phyloP scores from a whole-genome alignment of 2,329 filamentous ascomycete species.

The Aspergillus aculeatinus region DNA sequence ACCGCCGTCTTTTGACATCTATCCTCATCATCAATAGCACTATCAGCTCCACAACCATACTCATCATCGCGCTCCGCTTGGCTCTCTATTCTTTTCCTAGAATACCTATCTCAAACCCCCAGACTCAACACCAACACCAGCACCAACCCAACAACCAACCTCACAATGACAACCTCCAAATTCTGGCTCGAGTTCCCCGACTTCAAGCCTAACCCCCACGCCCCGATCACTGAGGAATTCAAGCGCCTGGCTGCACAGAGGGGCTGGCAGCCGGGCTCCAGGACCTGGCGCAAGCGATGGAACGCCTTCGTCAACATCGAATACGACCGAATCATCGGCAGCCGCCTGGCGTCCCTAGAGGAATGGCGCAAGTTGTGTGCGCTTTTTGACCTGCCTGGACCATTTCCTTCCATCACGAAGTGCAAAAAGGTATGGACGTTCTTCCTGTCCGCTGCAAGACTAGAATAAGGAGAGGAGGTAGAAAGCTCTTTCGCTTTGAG shows the following conservation, averaged over 20 bases:
- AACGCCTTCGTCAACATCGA: conserved; percentile 21
- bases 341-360: conserved; percentile 11
- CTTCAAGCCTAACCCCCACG: conserved; percentile 14
- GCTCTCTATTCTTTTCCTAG: neutral
- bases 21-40: no score
- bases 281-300: conserved; percentile 24
- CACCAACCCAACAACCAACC: no score
- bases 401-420: conserved; percentile 23
- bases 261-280: conserved; percentile 24
- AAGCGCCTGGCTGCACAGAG: conserved; percentile 14
- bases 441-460: neutral
- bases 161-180: neutral
- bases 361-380: conserved; percentile 27
- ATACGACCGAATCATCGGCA: conserved; percentile 21
- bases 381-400: conserved; percentile 21
- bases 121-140: no score
- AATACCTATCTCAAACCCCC: no score
- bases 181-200: conserved; percentile 19
- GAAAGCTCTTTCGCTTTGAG: neutral
- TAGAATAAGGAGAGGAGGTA: neutral
- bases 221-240: conserved; percentile 23
- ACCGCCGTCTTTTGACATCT: no score
- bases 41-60: neutral
- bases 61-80: neutral
- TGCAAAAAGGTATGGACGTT: conserved; percentile 27